Base-by-base conservation (phyloP, 345 rosid genomes). In the Ailanthus altissimus region DNA sequence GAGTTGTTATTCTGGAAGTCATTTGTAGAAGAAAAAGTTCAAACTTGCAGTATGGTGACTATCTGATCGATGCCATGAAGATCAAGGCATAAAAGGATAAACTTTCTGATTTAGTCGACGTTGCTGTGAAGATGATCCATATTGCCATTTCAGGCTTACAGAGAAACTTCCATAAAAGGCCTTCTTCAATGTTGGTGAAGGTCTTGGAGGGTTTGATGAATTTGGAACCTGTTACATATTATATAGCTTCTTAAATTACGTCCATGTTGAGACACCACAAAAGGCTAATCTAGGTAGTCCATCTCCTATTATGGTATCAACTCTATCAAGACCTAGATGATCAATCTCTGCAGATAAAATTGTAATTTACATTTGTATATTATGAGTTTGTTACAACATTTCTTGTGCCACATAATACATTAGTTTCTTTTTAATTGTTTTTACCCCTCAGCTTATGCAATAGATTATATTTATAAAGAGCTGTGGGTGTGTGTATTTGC, bases 91-190 rank as follows among this genome's bases (percentile, higher is more conserved):
- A n/a, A n/a, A n/a, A n/a, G n/a, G n/a, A n/a, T n/a, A n/a, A n/a
- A n/a, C n/a, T n/a, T n/a, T n/a, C n/a, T n/a, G n/a, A n/a, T n/a
- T n/a, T n/a, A n/a, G n/a, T n/a, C n/a, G 67, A 63, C 47, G 61
- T 47, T 3, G 75, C 70, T 6, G 75, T 69, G 1, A 43, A 70
- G 40, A 60, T 61, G 51, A 38, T 77, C 71, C 15, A 43, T 70
- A 36, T 70, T 68, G 69, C 70, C 40, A 77, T 69, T 47, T 69
- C 21, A 13, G 54, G 66, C 76, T n/a, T 63, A 16, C 66, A 54
- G 57, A 57, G 0, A 45, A 46, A 51, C 13, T 25, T 46, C 4
- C 0, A 26, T 6, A 46, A 11, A 32, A 73, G 77, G 8, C 77
- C 36, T 5, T 40, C 61, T 0, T 54, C 73, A 8, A 66, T 5